phyloP scores from a whole-genome alignment of 805 yeast species.

The Dipodascus geniculatus region DNA sequence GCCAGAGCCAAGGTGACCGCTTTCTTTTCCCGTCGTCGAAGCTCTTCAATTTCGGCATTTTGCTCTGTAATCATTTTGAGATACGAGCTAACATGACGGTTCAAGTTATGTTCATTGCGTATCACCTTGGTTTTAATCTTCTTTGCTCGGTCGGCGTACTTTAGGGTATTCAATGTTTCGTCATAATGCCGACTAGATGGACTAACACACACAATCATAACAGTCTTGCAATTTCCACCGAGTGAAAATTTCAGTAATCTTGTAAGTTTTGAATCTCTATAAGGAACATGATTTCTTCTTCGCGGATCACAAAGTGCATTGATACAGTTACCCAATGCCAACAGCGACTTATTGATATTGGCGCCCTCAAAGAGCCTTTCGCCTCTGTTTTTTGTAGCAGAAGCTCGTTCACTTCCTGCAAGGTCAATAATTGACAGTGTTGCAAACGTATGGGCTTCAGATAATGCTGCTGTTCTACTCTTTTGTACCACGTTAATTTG shows the following conservation, averaged over 20 bases:
- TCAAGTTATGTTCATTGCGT: slow-evolving; percentile 63
- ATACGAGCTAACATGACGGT: slow-evolving; percentile 76
- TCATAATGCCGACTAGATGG: slow-evolving; percentile 84
- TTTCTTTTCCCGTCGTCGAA: slow-evolving; percentile 35
- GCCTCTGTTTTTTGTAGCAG: slow-evolving; percentile 79
- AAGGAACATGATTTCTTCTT: slow-evolving; percentile 67
- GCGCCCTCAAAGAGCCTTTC: slow-evolving; percentile 81
- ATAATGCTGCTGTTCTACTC: slow-evolving; percentile 47
- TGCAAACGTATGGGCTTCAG: slow-evolving; percentile 61
- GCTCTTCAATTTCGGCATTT: slow-evolving; percentile 57
- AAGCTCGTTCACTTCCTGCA: slow-evolving; percentile 93
- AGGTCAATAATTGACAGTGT: slow-evolving; percentile 80
- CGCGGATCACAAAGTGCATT: slow-evolving; percentile 77
- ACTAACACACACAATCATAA: slow-evolving; percentile 89
- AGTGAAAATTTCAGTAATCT: slow-evolving; percentile 76
- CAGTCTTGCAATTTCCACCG: slow-evolving; percentile 91
- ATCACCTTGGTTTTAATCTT: slow-evolving; percentile 73
- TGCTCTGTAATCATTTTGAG: slow-evolving; percentile 77
- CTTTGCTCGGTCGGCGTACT: slow-evolving; percentile 86
- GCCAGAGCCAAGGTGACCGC: slow-evolving; percentile 12
- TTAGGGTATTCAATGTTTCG: slow-evolving; percentile 82
- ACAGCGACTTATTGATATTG: slow-evolving; percentile 73
- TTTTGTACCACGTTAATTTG: slow-evolving; percentile 63
- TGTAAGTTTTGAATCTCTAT: slow-evolving; percentile 82
- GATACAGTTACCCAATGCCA: slow-evolving; percentile 89